phyloP scores from a whole-genome alignment of 345 rosid species.

The Syzygium jambos region DNA sequence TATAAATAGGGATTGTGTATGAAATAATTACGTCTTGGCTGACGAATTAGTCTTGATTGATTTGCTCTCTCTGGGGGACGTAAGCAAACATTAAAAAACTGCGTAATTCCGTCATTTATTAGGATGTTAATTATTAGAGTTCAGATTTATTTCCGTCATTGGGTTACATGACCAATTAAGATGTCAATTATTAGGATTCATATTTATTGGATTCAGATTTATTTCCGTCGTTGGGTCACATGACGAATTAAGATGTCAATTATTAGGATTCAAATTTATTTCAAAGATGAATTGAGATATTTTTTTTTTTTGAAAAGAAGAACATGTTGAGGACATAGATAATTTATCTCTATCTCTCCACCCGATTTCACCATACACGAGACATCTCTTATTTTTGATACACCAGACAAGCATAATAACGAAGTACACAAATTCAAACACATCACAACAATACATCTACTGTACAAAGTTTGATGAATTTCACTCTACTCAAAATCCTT shows the following conservation, averaged over 20 bases:
- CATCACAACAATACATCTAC: too few species aligned
- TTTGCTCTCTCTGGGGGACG: not conserved
- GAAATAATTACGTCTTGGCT: too few species aligned
- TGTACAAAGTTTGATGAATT: too few species aligned
- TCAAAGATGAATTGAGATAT: not conserved
- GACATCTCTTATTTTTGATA: not conserved
- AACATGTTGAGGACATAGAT: not conserved
- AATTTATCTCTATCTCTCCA: not conserved
- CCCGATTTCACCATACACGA: rapidly evolving
- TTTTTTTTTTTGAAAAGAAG: too few species aligned
- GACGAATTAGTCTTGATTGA: not conserved
- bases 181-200: too few species aligned
- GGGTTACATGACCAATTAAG: too few species aligned
- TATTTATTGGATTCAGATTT: too few species aligned
- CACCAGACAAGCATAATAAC: too few species aligned
- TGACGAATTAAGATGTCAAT: too few species aligned
- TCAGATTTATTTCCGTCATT: too few species aligned
- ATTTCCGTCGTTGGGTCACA: not conserved
- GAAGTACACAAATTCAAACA: not conserved
- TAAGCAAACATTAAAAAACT: rapidly evolving
- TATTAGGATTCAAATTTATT: not conserved
- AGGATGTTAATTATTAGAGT: too few species aligned
- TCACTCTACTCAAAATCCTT: not conserved
- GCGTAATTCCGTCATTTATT: not conserved
- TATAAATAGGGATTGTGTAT: not conserved